phyloP scores from a whole-genome alignment of 257 asterid species.

The Jacaranda copaia region DNA sequence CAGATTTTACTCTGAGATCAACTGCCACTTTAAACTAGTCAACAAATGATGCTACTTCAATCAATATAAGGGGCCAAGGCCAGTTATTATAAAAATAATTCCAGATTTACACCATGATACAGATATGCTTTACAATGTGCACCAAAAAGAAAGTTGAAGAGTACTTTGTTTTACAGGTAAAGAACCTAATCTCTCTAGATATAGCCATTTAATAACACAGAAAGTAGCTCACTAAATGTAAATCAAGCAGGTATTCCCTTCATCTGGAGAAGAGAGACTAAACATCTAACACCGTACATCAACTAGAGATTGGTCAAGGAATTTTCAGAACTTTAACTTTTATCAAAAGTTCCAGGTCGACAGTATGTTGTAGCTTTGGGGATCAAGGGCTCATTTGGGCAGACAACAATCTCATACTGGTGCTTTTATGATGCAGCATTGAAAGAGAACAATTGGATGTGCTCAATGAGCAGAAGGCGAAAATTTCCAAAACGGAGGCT shows the following conservation, averaged over 20 bases:
- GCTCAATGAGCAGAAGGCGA: neutral
- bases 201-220: slow-evolving; percentile 15
- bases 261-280: neutral
- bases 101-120: too few species aligned
- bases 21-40: neutral
- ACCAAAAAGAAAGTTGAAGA: neutral
- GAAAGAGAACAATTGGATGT: neutral
- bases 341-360: neutral
- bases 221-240: neutral
- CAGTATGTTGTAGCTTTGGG: too few species aligned
- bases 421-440: neutral
- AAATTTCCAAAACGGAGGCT: neutral
- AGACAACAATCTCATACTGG: neutral
- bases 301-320: neutral
- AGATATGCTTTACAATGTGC: neutral
- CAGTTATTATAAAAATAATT: neutral
- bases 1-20: neutral
- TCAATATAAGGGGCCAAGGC: neutral
- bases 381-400: too few species aligned
- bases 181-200: neutral
- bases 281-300: neutral
- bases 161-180: neutral
- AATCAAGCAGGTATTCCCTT: neutral
- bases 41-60: slow-evolving; percentile 16
- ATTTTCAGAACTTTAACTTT: neutral